Evolutionary conservation across 257 asterid genomes (phyloP).

Genomic region (Catharanthus roseus): DNA sequence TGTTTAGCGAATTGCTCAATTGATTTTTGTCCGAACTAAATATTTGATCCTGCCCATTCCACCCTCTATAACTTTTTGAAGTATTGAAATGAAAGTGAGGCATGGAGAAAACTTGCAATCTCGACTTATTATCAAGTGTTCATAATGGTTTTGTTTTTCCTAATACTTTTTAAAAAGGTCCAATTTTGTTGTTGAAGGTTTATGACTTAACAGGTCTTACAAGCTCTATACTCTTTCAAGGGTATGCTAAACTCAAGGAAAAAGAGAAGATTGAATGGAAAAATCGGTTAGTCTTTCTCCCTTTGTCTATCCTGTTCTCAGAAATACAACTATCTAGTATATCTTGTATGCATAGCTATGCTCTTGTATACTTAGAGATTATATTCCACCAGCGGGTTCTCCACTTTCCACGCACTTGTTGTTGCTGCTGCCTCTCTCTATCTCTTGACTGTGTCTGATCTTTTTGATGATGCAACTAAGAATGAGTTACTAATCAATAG

Average conservation of each 20-base stretch:
- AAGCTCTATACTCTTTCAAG: slow-evolving; percentile 51
- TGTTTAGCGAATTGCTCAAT: not conserved
- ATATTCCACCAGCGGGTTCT: slow-evolving; percentile 65
- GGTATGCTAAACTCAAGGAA: slow-evolving; percentile 61
- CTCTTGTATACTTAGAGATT: slow-evolving; percentile 9
- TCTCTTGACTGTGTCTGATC: slow-evolving; percentile 57
- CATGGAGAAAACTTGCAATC: slow-evolving; percentile 35
- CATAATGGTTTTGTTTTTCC: slow-evolving; percentile 18
- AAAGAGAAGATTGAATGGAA: slow-evolving; percentile 81
- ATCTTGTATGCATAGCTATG: slow-evolving; percentile 9
- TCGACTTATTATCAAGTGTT: not conserved
- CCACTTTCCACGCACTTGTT: slow-evolving; percentile 77
- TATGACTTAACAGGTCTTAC: slow-evolving; percentile 70
- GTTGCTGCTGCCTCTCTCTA: slow-evolving; percentile 62
- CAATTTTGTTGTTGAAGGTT: slow-evolving; percentile 58
- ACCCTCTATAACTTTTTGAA: not conserved
- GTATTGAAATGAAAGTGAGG: not conserved
- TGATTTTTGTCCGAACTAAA: not conserved
- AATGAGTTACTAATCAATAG: slow-evolving; percentile 41
- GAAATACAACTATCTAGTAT: slow-evolving; percentile 2
- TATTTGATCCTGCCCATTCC: not conserved
- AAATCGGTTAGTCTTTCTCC: slow-evolving; percentile 51
- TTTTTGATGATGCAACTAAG: slow-evolving; percentile 40
- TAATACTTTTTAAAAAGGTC: slow-evolving; percentile 20
- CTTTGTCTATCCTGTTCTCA: not conserved